Evolutionary conservation across 352 stramenopile genomes (phyloP).

Genomic region (Phytophthora crassamura): DNA sequence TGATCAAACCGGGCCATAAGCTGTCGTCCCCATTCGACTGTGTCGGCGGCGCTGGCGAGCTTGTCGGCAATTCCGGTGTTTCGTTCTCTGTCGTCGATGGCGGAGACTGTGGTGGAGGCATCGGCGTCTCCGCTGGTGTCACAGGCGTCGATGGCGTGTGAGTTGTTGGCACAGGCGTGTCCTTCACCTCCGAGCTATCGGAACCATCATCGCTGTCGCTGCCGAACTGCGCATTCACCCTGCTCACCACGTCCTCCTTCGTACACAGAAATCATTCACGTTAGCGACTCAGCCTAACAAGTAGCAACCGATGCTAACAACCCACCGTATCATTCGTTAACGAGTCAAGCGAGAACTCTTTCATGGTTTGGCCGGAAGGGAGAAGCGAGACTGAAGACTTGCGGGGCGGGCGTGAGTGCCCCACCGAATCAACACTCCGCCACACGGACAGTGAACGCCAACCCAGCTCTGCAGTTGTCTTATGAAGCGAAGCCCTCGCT

Average conservation of each 20-base stretch:
- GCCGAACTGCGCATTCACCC: constrained; percentile 13
- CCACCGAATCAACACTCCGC: constrained; percentile 27
- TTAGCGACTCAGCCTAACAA: constrained; percentile 10
- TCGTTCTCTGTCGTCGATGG: neutral
- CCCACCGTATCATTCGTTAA: constrained; percentile 37
- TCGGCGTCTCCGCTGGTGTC: neutral
- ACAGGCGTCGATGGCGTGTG: neutral
- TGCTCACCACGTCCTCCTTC: constrained; percentile 18
- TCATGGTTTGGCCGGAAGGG: constrained; percentile 29
- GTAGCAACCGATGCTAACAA: neutral
- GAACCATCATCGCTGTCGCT: constrained; percentile 15
- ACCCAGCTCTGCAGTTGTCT: constrained; percentile 23
- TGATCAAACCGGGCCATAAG: neutral
- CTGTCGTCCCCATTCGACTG: neutral
- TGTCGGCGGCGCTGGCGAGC: neutral
- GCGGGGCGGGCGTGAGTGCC: constrained; percentile 13
- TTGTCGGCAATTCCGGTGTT: constrained; percentile 3
- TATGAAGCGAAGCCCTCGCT: constrained; percentile 13
- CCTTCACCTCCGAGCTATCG: neutral
- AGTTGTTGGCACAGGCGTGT: neutral
- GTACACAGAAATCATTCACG: neutral
- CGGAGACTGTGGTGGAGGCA: neutral
- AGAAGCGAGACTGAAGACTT: constrained; percentile 36
- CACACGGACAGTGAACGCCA: constrained; percentile 17
- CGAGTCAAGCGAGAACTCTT: constrained; percentile 35